Percentiles rank a stretch among this genome's conserved stretches.
Conservation (phyloP, 495 filamentous ascomycete genomes). For the Lophiotrema nucula region DNA sequence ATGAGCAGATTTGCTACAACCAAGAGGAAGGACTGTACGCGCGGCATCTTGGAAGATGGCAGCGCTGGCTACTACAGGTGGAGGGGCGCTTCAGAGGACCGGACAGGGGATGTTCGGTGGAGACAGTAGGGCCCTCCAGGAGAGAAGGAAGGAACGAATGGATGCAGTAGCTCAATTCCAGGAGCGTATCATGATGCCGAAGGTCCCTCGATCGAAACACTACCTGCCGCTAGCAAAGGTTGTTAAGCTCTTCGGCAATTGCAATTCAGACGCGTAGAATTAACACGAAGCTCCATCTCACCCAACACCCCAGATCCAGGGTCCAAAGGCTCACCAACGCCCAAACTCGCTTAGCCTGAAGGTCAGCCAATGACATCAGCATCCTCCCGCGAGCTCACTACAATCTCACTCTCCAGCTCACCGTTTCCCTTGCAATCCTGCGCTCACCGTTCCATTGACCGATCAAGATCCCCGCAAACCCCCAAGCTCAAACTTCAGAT, state of each 20-base stretch:
- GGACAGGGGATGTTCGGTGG: no score
- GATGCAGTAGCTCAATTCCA: no score
- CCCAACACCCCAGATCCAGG: conserved; percentile 1
- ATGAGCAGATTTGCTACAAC: conserved; percentile 68
- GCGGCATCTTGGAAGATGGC: conserved; percentile 12
- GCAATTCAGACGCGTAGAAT: no score
- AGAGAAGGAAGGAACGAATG: no score
- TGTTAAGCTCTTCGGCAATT: no score
- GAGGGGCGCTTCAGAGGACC: no score
- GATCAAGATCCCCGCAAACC: neutral
- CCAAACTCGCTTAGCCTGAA: conserved; percentile 2
- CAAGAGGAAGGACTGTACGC: conserved; percentile 12
- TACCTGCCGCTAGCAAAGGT: no score
- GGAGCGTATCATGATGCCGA: no score
- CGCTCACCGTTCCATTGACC: neutral
- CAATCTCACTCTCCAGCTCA: neutral
- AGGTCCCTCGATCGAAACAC: no score
- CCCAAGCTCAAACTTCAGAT: no score
- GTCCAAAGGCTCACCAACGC: conserved; percentile 16
- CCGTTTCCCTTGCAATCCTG: neutral
- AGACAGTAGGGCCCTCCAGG: no score
- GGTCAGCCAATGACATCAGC: conserved; percentile 28
- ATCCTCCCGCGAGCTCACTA: neutral
- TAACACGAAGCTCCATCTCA: neutral
- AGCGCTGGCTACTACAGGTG: no score